Evolutionary conservation across 306 rosid genomes (phyloP).

Genomic region (Elaeagnus macrophylla): DNA sequence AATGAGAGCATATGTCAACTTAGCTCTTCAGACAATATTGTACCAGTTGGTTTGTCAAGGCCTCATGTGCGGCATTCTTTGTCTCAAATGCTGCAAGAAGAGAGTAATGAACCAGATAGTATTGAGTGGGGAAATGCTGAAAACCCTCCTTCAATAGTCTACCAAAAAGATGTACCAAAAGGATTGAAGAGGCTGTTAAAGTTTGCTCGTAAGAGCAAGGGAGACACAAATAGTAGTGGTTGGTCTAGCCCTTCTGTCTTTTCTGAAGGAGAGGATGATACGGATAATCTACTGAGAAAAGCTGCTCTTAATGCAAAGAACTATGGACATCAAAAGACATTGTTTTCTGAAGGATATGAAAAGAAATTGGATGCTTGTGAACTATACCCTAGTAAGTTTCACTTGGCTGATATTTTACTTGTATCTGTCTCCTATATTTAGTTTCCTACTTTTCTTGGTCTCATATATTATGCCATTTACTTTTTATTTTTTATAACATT

Average conservation of each 20-base stretch:
- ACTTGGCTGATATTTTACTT: constrained; percentile 4
- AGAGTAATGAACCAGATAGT: constrained; percentile 70
- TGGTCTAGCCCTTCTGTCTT: constrained; percentile 93
- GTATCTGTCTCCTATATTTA: neutral
- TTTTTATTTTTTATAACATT: too few species aligned
- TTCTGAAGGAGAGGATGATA: constrained; percentile 96
- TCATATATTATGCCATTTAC: too few species aligned
- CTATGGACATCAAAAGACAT: constrained; percentile 59
- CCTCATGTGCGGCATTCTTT: constrained; percentile 89
- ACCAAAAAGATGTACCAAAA: constrained; percentile 87
- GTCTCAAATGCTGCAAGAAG: constrained; percentile 97
- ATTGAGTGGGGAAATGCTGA: constrained; percentile 91
- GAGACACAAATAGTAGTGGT: constrained; percentile 58
- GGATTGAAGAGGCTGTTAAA: constrained; percentile 90
- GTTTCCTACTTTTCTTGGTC: neutral
- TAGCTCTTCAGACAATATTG: constrained; percentile 37
- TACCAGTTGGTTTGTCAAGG: constrained; percentile 44
- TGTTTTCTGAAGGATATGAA: constrained; percentile 41
- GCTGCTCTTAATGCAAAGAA: constrained; percentile 55
- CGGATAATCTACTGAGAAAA: constrained; percentile 67
- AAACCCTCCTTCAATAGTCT: constrained; percentile 70
- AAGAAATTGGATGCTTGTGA: constrained; percentile 46
- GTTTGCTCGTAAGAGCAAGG: constrained; percentile 93
- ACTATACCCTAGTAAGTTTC: constrained; percentile 35
- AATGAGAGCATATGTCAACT: constrained; percentile 38